Percentiles rank a stretch among this genome's conserved stretches.
phyloP scores from a whole-genome alignment of 768 basidiomycete species.

The Amanita thiersii region DNA sequence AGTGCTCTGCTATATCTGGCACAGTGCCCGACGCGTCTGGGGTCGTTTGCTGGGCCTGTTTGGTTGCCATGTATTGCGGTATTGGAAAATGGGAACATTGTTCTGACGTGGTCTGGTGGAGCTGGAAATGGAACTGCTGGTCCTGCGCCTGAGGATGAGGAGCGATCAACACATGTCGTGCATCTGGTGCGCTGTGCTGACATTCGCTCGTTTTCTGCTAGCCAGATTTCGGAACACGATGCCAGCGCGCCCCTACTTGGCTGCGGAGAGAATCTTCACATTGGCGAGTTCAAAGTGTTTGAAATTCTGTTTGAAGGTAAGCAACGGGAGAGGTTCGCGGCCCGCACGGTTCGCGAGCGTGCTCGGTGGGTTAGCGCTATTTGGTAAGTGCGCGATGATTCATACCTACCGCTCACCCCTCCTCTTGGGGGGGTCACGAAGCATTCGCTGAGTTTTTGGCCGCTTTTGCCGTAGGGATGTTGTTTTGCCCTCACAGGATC shows the following conservation, averaged over 20 bases:
- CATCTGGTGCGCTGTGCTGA: constrained; percentile 47
- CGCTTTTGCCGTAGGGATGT: constrained; percentile 39
- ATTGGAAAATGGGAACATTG: constrained; percentile 25
- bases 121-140: constrained; percentile 9
- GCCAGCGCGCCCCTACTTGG: constrained; percentile 28
- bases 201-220: constrained; percentile 46
- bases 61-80: constrained; percentile 43
- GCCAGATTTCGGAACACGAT: constrained; percentile 37
- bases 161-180: constrained; percentile 36
- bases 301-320: constrained; percentile 54
- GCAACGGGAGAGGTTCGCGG: constrained; percentile 53
- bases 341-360: constrained; percentile 49
- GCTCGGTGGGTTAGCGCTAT: constrained; percentile 71
- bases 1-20: constrained; percentile 12
- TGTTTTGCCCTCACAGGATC: constrained; percentile 32
- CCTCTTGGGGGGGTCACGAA: constrained; percentile 3
- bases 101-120: constrained; percentile 9
- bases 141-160: constrained; percentile 13
- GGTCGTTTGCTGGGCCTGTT: constrained; percentile 22
- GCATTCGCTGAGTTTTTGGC: background rate
- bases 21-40: constrained; percentile 8
- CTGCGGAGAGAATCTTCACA: constrained; percentile 26
- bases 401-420: background rate
- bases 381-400: constrained; percentile 41
- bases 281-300: constrained; percentile 35